Percentiles rank a stretch among this genome's conserved stretches.
These are phyloP conservation scores for Acidiella bohemica DNA, from an alignment of 495 filamentous ascomycete species.

Conservation along the genomic window DNA sequence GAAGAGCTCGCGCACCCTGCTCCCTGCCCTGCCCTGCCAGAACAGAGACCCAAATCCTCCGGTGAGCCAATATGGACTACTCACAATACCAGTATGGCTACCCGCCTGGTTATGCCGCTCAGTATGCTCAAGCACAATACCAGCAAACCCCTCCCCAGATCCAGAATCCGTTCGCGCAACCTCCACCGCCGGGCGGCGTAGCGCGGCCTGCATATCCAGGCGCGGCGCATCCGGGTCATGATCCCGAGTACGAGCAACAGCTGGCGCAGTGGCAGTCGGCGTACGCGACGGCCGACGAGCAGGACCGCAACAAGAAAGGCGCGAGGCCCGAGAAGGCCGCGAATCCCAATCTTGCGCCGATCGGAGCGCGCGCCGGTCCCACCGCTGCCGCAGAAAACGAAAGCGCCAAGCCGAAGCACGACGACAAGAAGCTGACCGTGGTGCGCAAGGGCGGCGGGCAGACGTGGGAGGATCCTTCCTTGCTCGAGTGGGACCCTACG, in stretches of 20 bases:
- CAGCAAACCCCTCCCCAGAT: constrained; percentile 57
- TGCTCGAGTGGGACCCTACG: constrained; percentile 91
- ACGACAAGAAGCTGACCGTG: constrained; percentile 55
- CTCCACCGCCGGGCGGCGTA: constrained; percentile 39
- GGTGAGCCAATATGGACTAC: constrained; percentile 29
- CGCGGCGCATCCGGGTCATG: constrained; percentile 35
- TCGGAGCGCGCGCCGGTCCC: constrained; percentile 30
- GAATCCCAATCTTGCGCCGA: constrained; percentile 36
- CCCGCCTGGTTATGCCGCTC: constrained; percentile 13
- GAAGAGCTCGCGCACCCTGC: too few relatives aligned
- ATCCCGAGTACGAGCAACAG: constrained; percentile 81
- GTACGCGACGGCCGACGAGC: constrained; percentile 51
- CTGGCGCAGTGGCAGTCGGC: constrained; percentile 96
- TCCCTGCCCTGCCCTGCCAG: too few relatives aligned
- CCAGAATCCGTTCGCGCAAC: constrained; percentile 70
- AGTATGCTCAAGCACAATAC: constrained; percentile 24
- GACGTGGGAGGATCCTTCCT: constrained; percentile 70
- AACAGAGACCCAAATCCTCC: too few relatives aligned
- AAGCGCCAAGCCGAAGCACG: constrained; percentile 27
- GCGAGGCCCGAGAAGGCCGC: constrained; percentile 17
- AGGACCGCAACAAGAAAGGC: constrained; percentile 24
- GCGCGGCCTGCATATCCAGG: constrained; percentile 27
- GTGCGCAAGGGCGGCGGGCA: constrained; percentile 76
- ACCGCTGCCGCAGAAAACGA: constrained; percentile 27
- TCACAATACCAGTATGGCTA: constrained; percentile 34